Conservation (phyloP, 768 basidiomycete species). For the Boletus rufocinnamomeus region DNA sequence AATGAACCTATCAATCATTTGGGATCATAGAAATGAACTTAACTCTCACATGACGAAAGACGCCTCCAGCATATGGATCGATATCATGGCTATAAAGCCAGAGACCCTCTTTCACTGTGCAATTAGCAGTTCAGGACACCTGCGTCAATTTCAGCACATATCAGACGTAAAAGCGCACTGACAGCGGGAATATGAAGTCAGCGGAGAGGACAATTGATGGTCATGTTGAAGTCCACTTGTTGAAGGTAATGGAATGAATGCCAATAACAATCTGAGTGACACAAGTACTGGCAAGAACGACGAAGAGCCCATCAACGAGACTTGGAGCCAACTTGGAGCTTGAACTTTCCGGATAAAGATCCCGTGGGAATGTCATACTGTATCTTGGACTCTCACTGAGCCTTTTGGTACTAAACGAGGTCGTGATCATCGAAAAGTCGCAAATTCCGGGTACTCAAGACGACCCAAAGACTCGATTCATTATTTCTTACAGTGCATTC, state of each 20-base stretch:
- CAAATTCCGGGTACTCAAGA: background rate
- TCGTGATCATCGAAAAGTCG: too few species aligned
- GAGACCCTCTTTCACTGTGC: conserved; percentile 84
- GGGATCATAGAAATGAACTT: background rate
- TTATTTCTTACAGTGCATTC: too few species aligned
- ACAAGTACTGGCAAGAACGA: conserved; percentile 44
- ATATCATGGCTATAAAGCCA: conserved; percentile 76
- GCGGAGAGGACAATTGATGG: conserved; percentile 76
- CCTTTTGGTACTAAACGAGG: too few species aligned
- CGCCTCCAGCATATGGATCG: conserved; percentile 85
- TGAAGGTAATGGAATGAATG: conserved; percentile 50
- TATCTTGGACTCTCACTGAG: too few species aligned
- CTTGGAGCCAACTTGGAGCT: background rate
- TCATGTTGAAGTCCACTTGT: conserved; percentile 54
- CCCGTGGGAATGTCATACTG: background rate
- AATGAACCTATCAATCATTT: conserved; percentile 1
- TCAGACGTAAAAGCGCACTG: conserved; percentile 31
- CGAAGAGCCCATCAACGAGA: conserved; percentile 13
- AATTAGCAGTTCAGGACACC: conserved; percentile 11
- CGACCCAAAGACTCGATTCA: too few species aligned
- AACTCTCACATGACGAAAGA: conserved; percentile 77
- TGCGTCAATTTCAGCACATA: background rate
- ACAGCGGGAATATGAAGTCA: conserved; percentile 81
- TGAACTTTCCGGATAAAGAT: background rate
- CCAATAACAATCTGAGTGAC: conserved; percentile 52